Percentiles rank a stretch among this genome's conserved stretches.
Evolutionary conservation across 805 yeast species (phyloP).

Genomic region (Candida rishiriensis): DNA sequence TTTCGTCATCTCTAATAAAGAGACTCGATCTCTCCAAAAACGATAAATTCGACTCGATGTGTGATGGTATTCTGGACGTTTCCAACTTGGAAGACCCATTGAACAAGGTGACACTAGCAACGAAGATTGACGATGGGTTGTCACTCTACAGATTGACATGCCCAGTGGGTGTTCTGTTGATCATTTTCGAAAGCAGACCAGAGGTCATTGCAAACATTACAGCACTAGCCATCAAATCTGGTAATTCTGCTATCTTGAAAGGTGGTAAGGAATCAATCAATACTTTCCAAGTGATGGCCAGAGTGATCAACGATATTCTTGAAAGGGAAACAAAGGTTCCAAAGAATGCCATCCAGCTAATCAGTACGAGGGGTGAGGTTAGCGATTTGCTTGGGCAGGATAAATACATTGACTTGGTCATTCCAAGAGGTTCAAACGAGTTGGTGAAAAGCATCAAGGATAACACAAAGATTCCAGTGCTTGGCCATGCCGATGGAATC

Average conservation of each 20-base stretch:
- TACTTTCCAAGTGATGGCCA: slow-evolving; percentile 80
- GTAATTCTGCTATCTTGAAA: slow-evolving; percentile 93
- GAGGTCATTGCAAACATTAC: slow-evolving; percentile 98
- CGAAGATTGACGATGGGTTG: slow-evolving; percentile 85
- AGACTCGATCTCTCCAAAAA: slow-evolving; percentile 77
- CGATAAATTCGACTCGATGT: slow-evolving; percentile 89
- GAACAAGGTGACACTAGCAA: slow-evolving; percentile 80
- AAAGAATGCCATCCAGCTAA: slow-evolving; percentile 73
- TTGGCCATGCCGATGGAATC: slow-evolving; percentile 98
- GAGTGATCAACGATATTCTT: slow-evolving; percentile 59
- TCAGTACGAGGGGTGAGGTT: slow-evolving; percentile 87
- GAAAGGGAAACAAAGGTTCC: slow-evolving; percentile 66
- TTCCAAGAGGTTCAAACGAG: slow-evolving; percentile 97
- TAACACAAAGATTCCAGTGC: slow-evolving; percentile 89
- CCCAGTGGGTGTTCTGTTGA: slow-evolving; percentile 90
- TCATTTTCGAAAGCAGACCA: slow-evolving; percentile 94
- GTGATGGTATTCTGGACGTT: slow-evolving; percentile 91
- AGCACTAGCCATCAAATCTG: slow-evolving; percentile 92
- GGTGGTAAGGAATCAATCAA: slow-evolving; percentile 93
- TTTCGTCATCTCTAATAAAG: slow-evolving; percentile 71
- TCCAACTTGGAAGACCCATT: slow-evolving; percentile 87
- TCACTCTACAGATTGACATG: slow-evolving; percentile 79
- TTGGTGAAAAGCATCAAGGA: slow-evolving; percentile 82
- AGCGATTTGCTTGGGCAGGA: slow-evolving; percentile 81
- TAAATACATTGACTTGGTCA: slow-evolving; percentile 85